These are phyloP conservation scores for Parastagonospora avenae DNA, from an alignment of 2,329 filamentous ascomycete genomes.

Conservation along the genomic window DNA sequence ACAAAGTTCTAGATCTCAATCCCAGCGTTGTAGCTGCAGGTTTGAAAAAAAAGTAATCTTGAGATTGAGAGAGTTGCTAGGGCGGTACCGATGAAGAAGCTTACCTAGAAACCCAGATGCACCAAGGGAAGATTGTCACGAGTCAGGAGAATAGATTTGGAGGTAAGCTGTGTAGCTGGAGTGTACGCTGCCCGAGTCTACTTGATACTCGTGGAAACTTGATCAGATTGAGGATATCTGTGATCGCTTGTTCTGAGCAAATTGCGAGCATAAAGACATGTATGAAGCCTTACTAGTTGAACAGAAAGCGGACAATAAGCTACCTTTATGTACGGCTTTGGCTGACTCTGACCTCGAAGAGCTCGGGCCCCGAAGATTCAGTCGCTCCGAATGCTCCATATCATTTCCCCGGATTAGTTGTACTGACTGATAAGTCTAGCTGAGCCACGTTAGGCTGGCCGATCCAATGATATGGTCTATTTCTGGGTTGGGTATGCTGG, in stretches of 20 bases:
- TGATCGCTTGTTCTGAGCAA: neutral
- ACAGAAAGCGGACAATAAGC: conserved; percentile 4
- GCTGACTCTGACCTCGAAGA: conserved; percentile 16
- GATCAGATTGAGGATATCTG: neutral
- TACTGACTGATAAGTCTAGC: conserved; percentile 29
- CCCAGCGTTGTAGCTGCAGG: too few relatives aligned
- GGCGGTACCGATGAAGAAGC: too few relatives aligned
- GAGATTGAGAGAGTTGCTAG: too few relatives aligned
- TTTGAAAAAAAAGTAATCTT: too few relatives aligned
- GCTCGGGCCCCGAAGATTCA: conserved; percentile 13
- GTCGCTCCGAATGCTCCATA: conserved; percentile 16
- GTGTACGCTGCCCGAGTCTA: too few relatives aligned
- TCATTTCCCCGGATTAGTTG: conserved; percentile 34
- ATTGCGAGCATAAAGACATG: conserved; percentile 1
- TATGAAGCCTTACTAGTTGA: neutral
- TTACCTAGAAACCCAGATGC: too few relatives aligned
- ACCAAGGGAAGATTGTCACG: too few relatives aligned
- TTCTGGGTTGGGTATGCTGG: conserved; percentile 1
- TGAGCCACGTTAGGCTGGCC: conserved; percentile 24
- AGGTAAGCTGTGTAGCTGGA: too few relatives aligned
- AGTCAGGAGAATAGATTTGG: too few relatives aligned
- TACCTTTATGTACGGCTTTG: conserved; percentile 9
- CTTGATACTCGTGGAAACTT: neutral
- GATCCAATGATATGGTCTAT: conserved; percentile 5
- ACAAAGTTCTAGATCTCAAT: too few relatives aligned